These are phyloP conservation scores for Furcasterigmium sp. DNA, from an alignment of 2,329 filamentous ascomycete genomes.

Conservation along the genomic window DNA sequence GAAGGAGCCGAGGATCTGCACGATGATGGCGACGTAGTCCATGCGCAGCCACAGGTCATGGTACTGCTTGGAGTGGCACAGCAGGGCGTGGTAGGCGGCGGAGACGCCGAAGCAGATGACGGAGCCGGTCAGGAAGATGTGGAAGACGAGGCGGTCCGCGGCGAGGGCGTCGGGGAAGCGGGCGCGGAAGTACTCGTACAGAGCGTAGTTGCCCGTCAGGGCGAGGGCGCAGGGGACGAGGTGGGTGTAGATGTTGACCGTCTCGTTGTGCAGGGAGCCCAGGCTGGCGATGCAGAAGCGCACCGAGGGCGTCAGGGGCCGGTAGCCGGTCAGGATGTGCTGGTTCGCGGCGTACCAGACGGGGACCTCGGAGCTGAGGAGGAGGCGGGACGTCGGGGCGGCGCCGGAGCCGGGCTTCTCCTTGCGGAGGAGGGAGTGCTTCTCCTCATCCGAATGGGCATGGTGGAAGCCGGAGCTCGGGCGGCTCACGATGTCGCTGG, in stretches of 20 bases:
- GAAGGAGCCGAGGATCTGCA: constrained; percentile 31
- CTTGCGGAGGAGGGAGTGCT: not conserved
- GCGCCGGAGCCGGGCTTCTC: not conserved
- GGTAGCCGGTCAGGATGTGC: constrained; percentile 35
- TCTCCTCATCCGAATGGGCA: too few relatives aligned
- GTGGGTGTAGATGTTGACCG: constrained; percentile 26
- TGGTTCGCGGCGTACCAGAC: constrained; percentile 36
- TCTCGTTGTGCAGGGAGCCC: constrained; percentile 28
- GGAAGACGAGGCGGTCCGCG: constrained; percentile 31
- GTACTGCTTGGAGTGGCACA: constrained; percentile 29
- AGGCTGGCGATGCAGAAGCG: constrained; percentile 30
- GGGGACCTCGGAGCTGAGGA: constrained; percentile 26
- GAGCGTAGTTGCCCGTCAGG: constrained; percentile 19
- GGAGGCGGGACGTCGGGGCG: constrained; percentile 6
- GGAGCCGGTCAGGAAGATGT: constrained; percentile 29
- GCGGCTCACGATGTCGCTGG: not conserved
- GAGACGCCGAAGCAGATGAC: constrained; percentile 29
- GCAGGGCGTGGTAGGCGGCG: constrained; percentile 31
- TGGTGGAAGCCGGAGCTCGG: too few relatives aligned
- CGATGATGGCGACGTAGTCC: constrained; percentile 31
- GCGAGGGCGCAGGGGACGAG: constrained; percentile 33
- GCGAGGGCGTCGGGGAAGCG: constrained; percentile 24
- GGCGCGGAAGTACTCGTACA: constrained; percentile 16
- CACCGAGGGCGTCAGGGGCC: constrained; percentile 31
- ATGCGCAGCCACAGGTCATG: constrained; percentile 29